These are phyloP conservation scores for Hansenula lynferdii DNA, from an alignment of 1,139 yeast species.

Conservation along the genomic window DNA sequence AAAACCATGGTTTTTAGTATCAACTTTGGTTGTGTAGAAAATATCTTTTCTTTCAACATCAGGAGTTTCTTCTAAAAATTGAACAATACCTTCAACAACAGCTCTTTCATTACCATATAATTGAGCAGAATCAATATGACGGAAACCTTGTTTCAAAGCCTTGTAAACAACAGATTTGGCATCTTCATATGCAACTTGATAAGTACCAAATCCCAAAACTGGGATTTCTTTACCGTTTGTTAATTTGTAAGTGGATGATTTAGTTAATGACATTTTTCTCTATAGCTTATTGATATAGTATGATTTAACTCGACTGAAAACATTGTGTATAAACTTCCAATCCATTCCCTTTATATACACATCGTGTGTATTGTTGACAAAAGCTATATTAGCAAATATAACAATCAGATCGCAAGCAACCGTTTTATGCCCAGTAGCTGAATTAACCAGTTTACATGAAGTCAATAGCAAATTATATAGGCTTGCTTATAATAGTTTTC, in stretches of 20 bases:
- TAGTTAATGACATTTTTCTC: not conserved
- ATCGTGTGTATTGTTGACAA: too few relatives aligned
- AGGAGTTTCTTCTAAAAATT: slow-evolving; percentile 35
- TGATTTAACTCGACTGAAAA: too few relatives aligned
- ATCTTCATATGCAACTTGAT: slow-evolving; percentile 7
- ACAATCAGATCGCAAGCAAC: too few relatives aligned
- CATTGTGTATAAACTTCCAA: too few relatives aligned
- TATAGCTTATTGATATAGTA: too few relatives aligned
- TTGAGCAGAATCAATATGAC: slow-evolving; percentile 34
- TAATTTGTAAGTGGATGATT: slow-evolving; percentile 17
- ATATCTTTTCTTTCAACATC: slow-evolving; percentile 53
- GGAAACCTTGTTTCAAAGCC: slow-evolving; percentile 39
- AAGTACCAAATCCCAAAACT: slow-evolving; percentile 37
- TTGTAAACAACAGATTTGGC: slow-evolving; percentile 26
- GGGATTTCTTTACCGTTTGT: slow-evolving; percentile 43
- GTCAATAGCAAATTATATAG: too few relatives aligned
- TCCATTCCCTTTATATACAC: too few relatives aligned
- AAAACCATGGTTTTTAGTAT: slow-evolving; percentile 51
- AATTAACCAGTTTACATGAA: too few relatives aligned
- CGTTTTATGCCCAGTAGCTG: too few relatives aligned
- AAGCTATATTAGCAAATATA: too few relatives aligned
- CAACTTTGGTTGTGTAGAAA: slow-evolving; percentile 66
- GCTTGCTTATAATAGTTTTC: too few relatives aligned
- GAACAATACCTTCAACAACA: slow-evolving; percentile 35
- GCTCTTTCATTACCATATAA: slow-evolving; percentile 37